Percentiles rank a stretch among this genome's conserved stretches.
Conservation (phyloP, 73 alveolate species). For the Symbiodinium pilosum region DNA sequence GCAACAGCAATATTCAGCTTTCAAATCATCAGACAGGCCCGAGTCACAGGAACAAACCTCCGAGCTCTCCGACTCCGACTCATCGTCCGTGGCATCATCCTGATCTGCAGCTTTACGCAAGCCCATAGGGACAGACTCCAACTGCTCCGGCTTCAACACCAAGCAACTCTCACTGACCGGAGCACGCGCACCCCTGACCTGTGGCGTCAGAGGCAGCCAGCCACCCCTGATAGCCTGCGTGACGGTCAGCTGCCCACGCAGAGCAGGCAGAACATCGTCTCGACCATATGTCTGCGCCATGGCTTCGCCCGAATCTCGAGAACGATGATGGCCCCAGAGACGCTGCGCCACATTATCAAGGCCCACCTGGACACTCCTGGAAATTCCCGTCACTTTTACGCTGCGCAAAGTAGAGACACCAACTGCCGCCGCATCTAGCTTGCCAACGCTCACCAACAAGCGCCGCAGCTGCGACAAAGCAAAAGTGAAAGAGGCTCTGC, state of each 20-base stretch:
- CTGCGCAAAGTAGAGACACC: background rate
- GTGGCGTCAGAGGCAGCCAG: slow-evolving; percentile 22
- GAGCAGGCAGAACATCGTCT: slow-evolving; percentile 22
- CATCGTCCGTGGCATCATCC: no score
- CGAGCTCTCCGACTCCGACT: no score
- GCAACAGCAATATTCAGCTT: no score
- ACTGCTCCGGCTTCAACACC: no score
- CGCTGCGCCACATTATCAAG: background rate
- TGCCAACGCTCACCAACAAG: background rate
- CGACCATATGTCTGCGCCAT: background rate
- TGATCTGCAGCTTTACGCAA: no score
- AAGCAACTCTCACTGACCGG: background rate
- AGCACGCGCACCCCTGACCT: background rate
- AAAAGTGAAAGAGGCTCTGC: background rate
- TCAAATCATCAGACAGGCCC: no score
- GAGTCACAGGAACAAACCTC: no score
- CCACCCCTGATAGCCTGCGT: background rate
- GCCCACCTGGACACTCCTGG: background rate
- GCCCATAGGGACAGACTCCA: no score
- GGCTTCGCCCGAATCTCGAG: background rate
- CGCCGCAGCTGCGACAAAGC: background rate
- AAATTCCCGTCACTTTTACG: background rate
- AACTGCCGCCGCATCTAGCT: background rate
- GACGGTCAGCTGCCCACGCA: slow-evolving; percentile 1
- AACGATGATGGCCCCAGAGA: slow-evolving; percentile 18